A percentile compares a stretch with the other conserved stretches of the same genome.
phyloP scores from a whole-genome alignment of 2,329 filamentous ascomycete species.

The Niveomyces coronatus region DNA sequence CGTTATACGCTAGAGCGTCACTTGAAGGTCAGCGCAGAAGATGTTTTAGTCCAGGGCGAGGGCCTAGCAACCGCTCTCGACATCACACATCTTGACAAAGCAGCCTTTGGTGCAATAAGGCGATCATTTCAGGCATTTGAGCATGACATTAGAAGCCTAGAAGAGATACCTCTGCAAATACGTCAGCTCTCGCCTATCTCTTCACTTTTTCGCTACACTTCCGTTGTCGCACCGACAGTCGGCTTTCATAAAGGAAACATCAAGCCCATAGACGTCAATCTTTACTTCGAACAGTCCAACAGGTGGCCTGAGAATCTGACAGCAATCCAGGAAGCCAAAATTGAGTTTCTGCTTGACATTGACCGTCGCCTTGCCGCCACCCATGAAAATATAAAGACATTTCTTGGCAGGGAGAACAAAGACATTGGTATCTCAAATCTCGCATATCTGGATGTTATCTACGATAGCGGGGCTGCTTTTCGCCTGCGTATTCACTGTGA shows the following conservation, averaged over 20 bases:
- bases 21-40: constrained; percentile 47
- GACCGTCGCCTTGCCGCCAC: constrained; percentile 56
- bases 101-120: constrained; percentile 57
- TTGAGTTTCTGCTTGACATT: constrained; percentile 76
- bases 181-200: constrained; percentile 68
- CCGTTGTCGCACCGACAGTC: constrained; percentile 34
- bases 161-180: constrained; percentile 79
- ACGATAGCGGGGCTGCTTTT: constrained; percentile 63
- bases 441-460: constrained; percentile 72
- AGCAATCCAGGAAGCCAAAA: constrained; percentile 87
- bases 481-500: constrained; percentile 84
- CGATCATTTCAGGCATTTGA: constrained; percentile 65
- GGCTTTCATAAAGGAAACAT: constrained; percentile 33
- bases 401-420: constrained; percentile 72
- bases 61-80: constrained; percentile 40
- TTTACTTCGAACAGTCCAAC: constrained; percentile 88
- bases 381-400: constrained; percentile 51
- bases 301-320: constrained; percentile 88
- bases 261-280: constrained; percentile 61
- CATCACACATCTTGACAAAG: constrained; percentile 35
- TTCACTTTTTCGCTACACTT: constrained; percentile 64
- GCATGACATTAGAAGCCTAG: constrained; percentile 63
- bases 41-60: constrained; percentile 40
- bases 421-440: constrained; percentile 60
- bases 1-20: constrained; percentile 61